A percentile compares a stretch with the other conserved stretches of the same genome.
Conservation (phyloP, 2,329 filamentous ascomycete genomes). For the Cordyceps fumosorosea region DNA sequence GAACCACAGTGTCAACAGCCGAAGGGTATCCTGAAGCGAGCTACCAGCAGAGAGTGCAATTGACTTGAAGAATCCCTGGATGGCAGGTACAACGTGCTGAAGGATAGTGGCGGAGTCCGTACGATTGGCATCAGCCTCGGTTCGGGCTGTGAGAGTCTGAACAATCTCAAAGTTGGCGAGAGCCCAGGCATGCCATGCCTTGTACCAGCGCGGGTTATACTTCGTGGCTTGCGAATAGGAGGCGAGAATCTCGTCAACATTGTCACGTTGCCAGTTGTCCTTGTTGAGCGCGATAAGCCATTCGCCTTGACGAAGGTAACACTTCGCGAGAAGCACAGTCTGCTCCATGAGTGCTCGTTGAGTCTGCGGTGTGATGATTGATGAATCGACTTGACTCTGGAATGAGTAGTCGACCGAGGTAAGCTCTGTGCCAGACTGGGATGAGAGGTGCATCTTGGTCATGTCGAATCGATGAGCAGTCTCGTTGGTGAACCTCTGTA, state of each 20-base stretch:
- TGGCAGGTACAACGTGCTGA: constrained; percentile 88
- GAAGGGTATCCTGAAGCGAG: constrained; percentile 89
- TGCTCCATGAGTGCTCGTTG: constrained; percentile 52
- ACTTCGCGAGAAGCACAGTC: constrained; percentile 78
- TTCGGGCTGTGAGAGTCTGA: constrained; percentile 65
- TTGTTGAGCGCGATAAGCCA: constrained; percentile 85
- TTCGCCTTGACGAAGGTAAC: constrained; percentile 91
- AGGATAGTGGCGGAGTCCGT: constrained; percentile 61
- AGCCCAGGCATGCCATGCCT: constrained; percentile 99
- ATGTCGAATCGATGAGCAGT: constrained; percentile 48
- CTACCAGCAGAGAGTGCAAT: constrained; percentile 88
- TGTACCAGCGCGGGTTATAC: constrained; percentile 95
- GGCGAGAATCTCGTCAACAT: constrained; percentile 81
- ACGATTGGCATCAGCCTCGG: constrained; percentile 43
- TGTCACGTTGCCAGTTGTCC: constrained; percentile 81
- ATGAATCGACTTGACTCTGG: constrained; percentile 39
- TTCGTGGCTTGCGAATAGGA: constrained; percentile 89
- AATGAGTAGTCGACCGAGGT: constrained; percentile 43
- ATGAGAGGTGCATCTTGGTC: constrained; percentile 43
- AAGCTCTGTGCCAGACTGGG: constrained; percentile 40
- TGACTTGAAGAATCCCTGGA: constrained; percentile 95
- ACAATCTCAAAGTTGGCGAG: constrained; percentile 98
- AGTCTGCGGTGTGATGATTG: constrained; percentile 41
- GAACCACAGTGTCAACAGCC: constrained; percentile 93
- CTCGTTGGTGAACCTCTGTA: constrained; percentile 56